Evolutionary conservation across 306 rosid genomes (phyloP), one percentile per base, ranked within the genome.

Genomic region (Lotus japonicus): DNA sequence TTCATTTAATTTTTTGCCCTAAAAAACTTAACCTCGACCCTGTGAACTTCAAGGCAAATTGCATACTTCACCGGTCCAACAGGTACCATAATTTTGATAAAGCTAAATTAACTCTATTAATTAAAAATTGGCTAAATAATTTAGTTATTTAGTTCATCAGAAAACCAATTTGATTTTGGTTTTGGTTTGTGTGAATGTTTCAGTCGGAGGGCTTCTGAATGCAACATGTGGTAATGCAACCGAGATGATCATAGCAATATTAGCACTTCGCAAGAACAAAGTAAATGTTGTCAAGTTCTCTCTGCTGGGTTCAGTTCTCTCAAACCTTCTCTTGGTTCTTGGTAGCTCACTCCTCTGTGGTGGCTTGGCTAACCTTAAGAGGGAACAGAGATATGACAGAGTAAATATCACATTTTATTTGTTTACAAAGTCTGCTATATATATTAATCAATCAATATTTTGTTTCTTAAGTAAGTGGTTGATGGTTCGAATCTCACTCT

Each of bases 151-250:
- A 21, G 23, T 21, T 1, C 3, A 1, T 3, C 3, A 64, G 58
- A 36, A 63, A 15, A 51, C 14, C 11, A 51, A 58, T 36, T 63
- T 50, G 54, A 36, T 38, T 72, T 19, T 63, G 57, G 2, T n/a
- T n/a, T n/a, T 21, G 26, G 26, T 61, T 51, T 52, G 9, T 63
- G 36, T 69, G 35, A 10, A 66, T 28, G 0, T 28, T 46, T 67
- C 78, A 94, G 98, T 90, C 61, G 98, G 98, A 64, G 98, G 98
- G 23, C 97, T 94, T 71, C 74, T 94, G 18, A 94, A 94, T 82
- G 98, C 98, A 59, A 94, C 98, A 0, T 94, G 98, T 84, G 98
- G 98, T 7, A 94, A 94, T 74, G 96, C 90, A n/a, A 90, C 98
- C 0, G 98, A 94, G 84, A 81, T 94, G 58, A 90, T 94, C 1